These are phyloP conservation scores for Cutaneotrichosporon arboriforme DNA, from an alignment of 1,284 basidiomycete genomes.

Conservation along the genomic window DNA sequence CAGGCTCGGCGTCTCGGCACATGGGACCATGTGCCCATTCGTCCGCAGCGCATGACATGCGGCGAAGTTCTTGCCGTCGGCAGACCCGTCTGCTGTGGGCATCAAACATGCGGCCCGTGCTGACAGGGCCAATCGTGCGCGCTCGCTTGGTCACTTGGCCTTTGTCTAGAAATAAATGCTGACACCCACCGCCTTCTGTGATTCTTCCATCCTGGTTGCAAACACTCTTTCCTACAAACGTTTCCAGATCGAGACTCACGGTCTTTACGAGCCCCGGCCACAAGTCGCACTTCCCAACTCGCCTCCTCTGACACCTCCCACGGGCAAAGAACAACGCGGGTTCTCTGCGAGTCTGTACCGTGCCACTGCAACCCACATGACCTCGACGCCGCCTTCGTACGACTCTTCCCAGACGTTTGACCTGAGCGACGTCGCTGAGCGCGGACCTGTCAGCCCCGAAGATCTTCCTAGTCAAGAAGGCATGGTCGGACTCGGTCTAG, in stretches of 20 bases:
- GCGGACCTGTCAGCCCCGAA: slow-evolving; percentile 16
- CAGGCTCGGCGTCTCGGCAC: no score
- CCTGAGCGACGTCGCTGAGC: not conserved
- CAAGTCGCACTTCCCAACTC: slow-evolving; percentile 9
- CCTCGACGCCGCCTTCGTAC: not conserved
- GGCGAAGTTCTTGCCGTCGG: no score
- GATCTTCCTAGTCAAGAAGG: slow-evolving; percentile 8
- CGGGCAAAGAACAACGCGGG: not conserved
- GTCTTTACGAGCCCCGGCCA: not conserved
- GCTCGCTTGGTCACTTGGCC: no score
- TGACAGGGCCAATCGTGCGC: no score
- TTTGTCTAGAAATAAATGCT: no score
- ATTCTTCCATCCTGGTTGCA: no score
- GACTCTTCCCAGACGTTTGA: not conserved
- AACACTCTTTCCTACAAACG: no score
- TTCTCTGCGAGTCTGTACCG: not conserved
- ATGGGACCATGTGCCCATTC: no score
- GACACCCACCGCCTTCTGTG: no score
- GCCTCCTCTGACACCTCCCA: slow-evolving; percentile 11
- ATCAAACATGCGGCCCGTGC: no score
- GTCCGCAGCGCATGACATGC: no score
- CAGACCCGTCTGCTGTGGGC: no score
- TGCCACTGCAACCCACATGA: not conserved
- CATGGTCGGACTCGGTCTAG: slow-evolving; percentile 13
- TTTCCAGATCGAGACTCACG: not conserved